These are phyloP conservation scores for Chenopodium album DNA, from an alignment of 148 eudicot genomes.

Conservation along the genomic window DNA sequence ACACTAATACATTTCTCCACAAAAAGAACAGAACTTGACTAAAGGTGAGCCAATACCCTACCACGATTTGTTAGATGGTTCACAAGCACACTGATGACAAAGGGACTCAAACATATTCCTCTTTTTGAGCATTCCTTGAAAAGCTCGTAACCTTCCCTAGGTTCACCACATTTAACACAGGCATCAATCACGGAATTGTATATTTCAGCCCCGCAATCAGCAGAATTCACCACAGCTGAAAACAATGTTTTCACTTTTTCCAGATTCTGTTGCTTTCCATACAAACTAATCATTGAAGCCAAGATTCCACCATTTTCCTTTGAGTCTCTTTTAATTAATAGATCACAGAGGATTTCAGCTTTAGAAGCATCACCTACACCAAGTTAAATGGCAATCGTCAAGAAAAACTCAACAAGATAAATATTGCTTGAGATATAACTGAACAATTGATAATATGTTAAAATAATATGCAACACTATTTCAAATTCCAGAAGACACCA, in stretches of 20 bases:
- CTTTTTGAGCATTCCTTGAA: constrained; percentile 46
- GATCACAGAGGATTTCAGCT: constrained; percentile 52
- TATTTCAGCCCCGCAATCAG: constrained; percentile 33
- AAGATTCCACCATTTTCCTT: constrained; percentile 45
- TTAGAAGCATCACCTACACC: constrained; percentile 49
- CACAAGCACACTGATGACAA: constrained; percentile 74
- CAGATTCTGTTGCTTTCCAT: constrained; percentile 57
- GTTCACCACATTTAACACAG: constrained; percentile 49
- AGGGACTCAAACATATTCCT: constrained; percentile 54
- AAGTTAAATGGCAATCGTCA: constrained; percentile 3
- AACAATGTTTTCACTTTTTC: constrained; percentile 48
- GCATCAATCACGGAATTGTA: constrained; percentile 59
- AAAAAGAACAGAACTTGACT: neutral
- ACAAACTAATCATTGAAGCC: constrained; percentile 61
- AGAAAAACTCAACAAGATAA: neutral
- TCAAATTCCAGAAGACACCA: neutral
- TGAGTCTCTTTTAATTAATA: constrained; percentile 47
- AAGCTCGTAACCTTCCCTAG: constrained; percentile 54
- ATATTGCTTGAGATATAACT: neutral
- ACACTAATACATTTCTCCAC: neutral
- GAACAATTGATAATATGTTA: neutral
- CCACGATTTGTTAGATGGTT: constrained; percentile 57
- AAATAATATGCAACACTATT: neutral
- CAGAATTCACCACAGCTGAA: constrained; percentile 35
- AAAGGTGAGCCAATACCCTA: constrained; percentile 33